A percentile compares a stretch with the other conserved stretches of the same genome.
These are phyloP conservation scores for Phytophthora fragariae DNA, from an alignment of 352 stramenopile species.

Conservation along the genomic window DNA sequence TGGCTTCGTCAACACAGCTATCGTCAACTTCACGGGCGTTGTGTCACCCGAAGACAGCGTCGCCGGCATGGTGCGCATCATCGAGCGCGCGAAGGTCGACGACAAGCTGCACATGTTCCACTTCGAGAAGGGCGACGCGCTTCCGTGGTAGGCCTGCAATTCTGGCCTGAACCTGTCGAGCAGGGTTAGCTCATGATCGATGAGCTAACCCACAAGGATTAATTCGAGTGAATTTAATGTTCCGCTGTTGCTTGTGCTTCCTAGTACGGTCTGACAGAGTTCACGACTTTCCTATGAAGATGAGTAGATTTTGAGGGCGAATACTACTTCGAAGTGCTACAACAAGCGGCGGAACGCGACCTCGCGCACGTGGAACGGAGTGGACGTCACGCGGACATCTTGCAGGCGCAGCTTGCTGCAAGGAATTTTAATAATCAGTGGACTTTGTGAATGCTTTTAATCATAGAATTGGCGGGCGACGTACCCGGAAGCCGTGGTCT, in stretches of 20 bases:
- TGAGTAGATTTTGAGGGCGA: background rate
- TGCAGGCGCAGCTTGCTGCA: conserved; percentile 64
- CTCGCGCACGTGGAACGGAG: conserved; percentile 77
- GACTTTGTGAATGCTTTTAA: background rate
- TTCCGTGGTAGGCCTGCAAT: conserved; percentile 57
- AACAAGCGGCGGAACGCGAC: conserved; percentile 62
- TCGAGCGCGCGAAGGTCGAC: conserved; percentile 57
- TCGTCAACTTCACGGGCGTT: conserved; percentile 55
- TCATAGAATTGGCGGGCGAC: too few species aligned
- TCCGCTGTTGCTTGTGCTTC: too few species aligned
- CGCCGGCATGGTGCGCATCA: conserved; percentile 56
- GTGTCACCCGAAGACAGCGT: conserved; percentile 59
- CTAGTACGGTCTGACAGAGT: too few species aligned
- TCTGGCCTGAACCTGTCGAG: too few species aligned
- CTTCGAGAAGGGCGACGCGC: conserved; percentile 53
- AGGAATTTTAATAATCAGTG: background rate
- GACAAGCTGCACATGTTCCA: conserved; percentile 65
- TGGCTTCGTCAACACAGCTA: conserved; percentile 70
- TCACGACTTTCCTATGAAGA: too few species aligned
- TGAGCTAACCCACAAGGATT: too few species aligned
- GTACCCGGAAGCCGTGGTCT: conserved; percentile 65
- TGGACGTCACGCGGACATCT: conserved; percentile 57
- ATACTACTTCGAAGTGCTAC: too few species aligned
- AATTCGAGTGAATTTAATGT: too few species aligned
- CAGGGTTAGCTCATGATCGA: too few species aligned